Evolutionary conservation across 495 filamentous ascomycete species (phyloP).

Genomic region (Penicillium lagena): DNA sequence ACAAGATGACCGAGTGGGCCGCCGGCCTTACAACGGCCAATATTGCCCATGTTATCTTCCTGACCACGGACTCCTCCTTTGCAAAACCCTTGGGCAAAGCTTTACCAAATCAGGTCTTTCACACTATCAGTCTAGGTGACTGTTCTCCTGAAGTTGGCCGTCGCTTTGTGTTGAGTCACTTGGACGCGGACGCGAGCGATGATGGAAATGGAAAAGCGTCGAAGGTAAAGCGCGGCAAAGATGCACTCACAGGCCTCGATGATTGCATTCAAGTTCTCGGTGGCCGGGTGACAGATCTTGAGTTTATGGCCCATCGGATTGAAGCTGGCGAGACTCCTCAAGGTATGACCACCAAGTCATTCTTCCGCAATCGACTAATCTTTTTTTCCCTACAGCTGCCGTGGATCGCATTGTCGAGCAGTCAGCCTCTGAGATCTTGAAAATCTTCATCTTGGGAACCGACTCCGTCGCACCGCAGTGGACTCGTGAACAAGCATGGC

Average conservation of each 20-base stretch:
- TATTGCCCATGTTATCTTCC: slow-evolving; percentile 90
- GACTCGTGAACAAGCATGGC: slow-evolving; percentile 84
- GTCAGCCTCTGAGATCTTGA: slow-evolving; percentile 80
- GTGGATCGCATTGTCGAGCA: slow-evolving; percentile 85
- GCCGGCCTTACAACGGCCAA: slow-evolving; percentile 82
- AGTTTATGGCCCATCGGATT: slow-evolving; percentile 85
- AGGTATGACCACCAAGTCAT: slow-evolving; percentile 23
- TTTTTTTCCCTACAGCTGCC: slow-evolving; percentile 48
- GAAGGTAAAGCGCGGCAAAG: slow-evolving; percentile 25
- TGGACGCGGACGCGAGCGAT: slow-evolving; percentile 47
- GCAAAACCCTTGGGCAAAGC: slow-evolving; percentile 82
- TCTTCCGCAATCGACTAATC: not conserved
- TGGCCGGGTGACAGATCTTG: slow-evolving; percentile 87
- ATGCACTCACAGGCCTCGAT: slow-evolving; percentile 62
- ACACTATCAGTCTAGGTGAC: slow-evolving; percentile 77
- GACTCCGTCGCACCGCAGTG: slow-evolving; percentile 48
- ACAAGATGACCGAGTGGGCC: slow-evolving; percentile 89
- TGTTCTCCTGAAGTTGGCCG: slow-evolving; percentile 80
- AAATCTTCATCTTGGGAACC: slow-evolving; percentile 73
- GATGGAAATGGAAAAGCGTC: slow-evolving; percentile 28
- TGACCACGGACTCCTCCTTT: slow-evolving; percentile 88
- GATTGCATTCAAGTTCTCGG: slow-evolving; percentile 75
- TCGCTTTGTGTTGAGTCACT: slow-evolving; percentile 79
- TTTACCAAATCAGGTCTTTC: slow-evolving; percentile 86
- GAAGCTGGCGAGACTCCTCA: slow-evolving; percentile 81